A percentile compares a stretch with the other conserved stretches of the same genome.
phyloP scores from a whole-genome alignment of 306 rosid genomes.

The Pueraria montana region DNA sequence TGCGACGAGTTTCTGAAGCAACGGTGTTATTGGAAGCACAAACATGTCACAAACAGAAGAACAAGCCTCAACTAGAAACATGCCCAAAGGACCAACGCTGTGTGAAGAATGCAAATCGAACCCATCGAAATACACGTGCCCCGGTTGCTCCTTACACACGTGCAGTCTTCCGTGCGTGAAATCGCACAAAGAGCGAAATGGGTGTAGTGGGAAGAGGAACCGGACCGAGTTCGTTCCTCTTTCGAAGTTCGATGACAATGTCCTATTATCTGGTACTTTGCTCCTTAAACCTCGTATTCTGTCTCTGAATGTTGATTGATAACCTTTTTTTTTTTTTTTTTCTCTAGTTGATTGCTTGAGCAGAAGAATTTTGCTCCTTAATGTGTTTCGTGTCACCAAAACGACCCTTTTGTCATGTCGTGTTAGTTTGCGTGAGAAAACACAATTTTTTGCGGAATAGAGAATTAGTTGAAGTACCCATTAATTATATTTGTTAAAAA shows the following conservation, averaged over 20 bases:
- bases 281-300: neutral
- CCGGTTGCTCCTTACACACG: slow-evolving; percentile 82
- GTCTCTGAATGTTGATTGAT: slow-evolving; percentile 21
- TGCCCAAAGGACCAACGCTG: slow-evolving; percentile 14
- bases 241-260: slow-evolving; percentile 74
- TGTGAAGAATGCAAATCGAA: slow-evolving; percentile 84
- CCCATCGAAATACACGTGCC: slow-evolving; percentile 83
- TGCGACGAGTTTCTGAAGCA: neutral
- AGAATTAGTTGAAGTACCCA: neutral
- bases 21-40: neutral
- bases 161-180: slow-evolving; percentile 89
- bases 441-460: neutral
- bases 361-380: neutral
- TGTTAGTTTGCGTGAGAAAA: neutral
- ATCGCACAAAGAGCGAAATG: slow-evolving; percentile 76
- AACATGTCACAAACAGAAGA: slow-evolving; percentile 44
- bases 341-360: neutral
- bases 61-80: slow-evolving; percentile 42
- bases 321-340: too few relatives aligned
- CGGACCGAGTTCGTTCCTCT: slow-evolving; percentile 76
- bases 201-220: slow-evolving; percentile 81
- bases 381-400: neutral
- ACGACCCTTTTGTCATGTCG: neutral
- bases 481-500: neutral
- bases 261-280: slow-evolving; percentile 77